Percentiles rank a stretch among this genome's conserved stretches.
Evolutionary conservation across 2,329 filamentous ascomycete genomes (phyloP).

Genomic region (Curvularia spicifera): DNA sequence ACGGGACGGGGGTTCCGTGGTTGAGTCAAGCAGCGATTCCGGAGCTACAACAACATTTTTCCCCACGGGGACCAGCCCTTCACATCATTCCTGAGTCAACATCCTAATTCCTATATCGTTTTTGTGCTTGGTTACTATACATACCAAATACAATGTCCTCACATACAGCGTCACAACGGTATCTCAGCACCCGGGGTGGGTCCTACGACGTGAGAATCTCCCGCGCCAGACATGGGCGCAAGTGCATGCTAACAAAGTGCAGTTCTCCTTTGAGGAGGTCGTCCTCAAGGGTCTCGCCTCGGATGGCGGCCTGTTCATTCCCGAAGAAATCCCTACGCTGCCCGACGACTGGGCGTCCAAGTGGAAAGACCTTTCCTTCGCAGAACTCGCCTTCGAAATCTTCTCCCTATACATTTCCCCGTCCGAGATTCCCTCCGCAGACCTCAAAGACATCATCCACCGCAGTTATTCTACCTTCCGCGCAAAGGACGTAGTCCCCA

Average conservation of each 20-base stretch:
- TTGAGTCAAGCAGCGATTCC: conserved; percentile 37
- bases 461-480: conserved; percentile 92
- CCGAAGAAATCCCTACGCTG: conserved; percentile 75
- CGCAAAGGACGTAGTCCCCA: conserved; percentile 75
- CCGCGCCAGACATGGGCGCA: conserved; percentile 5
- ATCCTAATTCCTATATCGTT: conserved; percentile 10
- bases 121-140: conserved; percentile 10
- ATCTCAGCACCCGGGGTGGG: conserved; percentile 68
- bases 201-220: conserved; percentile 62
- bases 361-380: conserved; percentile 81
- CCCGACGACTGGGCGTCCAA: conserved; percentile 67
- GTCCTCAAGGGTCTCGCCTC: conserved; percentile 86
- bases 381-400: conserved; percentile 82
- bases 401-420: conserved; percentile 86
- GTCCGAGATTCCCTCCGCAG: conserved; percentile 78
- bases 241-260: conserved; percentile 25
- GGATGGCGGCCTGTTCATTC: conserved; percentile 89
- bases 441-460: conserved; percentile 82
- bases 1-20: conserved; percentile 13
- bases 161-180: conserved; percentile 64
- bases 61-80: conserved; percentile 31
- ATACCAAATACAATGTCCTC: conserved; percentile 47
- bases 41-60: conserved; percentile 35
- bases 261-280: conserved; percentile 90
- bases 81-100: conserved; percentile 9